phyloP scores from a whole-genome alignment of 2,329 filamentous ascomycete species.

The Stemphylium vesicarium region DNA sequence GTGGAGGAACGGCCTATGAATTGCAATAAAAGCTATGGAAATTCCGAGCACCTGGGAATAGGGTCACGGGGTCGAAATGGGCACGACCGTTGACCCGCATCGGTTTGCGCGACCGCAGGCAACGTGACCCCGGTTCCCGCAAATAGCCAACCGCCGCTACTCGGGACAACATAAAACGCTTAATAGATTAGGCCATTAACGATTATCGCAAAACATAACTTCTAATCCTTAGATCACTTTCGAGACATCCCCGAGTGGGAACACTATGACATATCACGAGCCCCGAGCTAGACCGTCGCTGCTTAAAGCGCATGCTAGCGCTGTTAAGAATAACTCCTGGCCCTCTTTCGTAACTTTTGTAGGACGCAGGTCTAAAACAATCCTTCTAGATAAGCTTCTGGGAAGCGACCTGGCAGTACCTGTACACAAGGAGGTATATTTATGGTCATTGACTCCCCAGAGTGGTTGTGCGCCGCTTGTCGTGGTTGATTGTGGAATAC shows the following conservation, averaged over 20 bases:
- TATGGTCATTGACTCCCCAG: not conserved
- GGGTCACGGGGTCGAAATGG: not conserved
- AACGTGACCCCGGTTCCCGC: not conserved
- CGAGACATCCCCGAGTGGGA: not conserved
- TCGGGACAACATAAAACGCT: not conserved
- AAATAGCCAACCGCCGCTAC: not conserved
- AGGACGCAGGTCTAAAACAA: not conserved
- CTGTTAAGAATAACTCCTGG: no score
- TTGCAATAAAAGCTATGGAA: not conserved
- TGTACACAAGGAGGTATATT: constrained; percentile 8
- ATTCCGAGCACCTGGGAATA: not conserved
- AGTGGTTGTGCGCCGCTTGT: not conserved
- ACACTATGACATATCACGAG: not conserved
- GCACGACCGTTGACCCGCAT: not conserved
- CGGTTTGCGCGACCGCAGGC: not conserved
- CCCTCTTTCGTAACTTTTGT: not conserved
- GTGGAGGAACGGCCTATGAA: not conserved
- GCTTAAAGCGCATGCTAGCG: no score
- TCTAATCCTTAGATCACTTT: constrained; percentile 6
- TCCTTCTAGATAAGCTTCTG: constrained; percentile 3
- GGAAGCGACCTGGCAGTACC: not conserved
- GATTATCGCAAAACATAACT: constrained; percentile 1
- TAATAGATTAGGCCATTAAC: not conserved
- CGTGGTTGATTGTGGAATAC: constrained; percentile 2
- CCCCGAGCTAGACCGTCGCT: no score